phyloP scores from a whole-genome alignment of 352 stramenopile genomes.

The Pythium dissimile region DNA sequence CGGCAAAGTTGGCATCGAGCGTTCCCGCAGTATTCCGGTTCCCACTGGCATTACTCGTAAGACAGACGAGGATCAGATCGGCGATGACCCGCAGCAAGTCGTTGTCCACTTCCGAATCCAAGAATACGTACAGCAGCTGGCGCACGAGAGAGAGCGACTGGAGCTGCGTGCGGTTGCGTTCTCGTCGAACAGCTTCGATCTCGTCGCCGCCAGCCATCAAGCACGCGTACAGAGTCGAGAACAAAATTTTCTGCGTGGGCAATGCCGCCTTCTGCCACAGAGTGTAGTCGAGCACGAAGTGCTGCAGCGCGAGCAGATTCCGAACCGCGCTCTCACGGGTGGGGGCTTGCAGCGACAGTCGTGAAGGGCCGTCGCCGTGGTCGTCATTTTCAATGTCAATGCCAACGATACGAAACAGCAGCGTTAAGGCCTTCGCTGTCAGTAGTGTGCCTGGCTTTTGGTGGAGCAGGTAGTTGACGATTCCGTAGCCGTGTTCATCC shows the following conservation, averaged over 20 bases:
- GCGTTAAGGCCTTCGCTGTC: slow-evolving; percentile 26
- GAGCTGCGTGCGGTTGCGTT: slow-evolving; percentile 56
- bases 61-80: slow-evolving; percentile 64
- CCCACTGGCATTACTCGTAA: slow-evolving; percentile 38
- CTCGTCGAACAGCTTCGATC: slow-evolving; percentile 22
- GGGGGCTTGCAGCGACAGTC: background rate
- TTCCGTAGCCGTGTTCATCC: slow-evolving; percentile 65
- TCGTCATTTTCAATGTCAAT: slow-evolving; percentile 34
- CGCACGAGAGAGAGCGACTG: slow-evolving; percentile 62
- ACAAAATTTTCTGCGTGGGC: slow-evolving; percentile 45
- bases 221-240: slow-evolving; percentile 62
- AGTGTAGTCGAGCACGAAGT: slow-evolving; percentile 72
- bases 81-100: slow-evolving; percentile 58
- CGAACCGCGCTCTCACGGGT: slow-evolving; percentile 41
- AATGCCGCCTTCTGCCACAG: slow-evolving; percentile 51
- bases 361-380: no score
- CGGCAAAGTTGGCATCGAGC: slow-evolving; percentile 60
- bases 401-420: slow-evolving; percentile 54
- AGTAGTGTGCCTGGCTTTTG: slow-evolving; percentile 42
- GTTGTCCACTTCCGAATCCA: slow-evolving; percentile 44
- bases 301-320: slow-evolving; percentile 61
- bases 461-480: slow-evolving; percentile 66
- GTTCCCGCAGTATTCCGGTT: slow-evolving; percentile 27
- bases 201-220: slow-evolving; percentile 46
- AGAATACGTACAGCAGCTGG: slow-evolving; percentile 67